Evolutionary conservation across 1,284 basidiomycete species (phyloP).

Genomic region (Cutaneotrichosporon sp.): DNA sequence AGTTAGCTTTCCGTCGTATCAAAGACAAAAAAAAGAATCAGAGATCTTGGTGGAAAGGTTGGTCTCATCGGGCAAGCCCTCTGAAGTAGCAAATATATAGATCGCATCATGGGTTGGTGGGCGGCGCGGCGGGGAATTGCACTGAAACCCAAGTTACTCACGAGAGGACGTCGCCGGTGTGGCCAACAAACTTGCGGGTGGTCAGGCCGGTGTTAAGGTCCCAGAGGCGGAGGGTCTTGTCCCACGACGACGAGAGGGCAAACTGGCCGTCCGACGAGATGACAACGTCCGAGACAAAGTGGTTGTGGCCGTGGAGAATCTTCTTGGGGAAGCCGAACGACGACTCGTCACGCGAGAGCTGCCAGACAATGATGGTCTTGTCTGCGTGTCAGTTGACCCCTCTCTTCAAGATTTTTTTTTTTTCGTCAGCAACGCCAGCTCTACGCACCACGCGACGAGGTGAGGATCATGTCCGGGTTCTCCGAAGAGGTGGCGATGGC

Average conservation of each 20-base stretch:
- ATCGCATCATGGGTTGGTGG: conserved; percentile 56
- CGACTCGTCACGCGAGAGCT: conserved; percentile 91
- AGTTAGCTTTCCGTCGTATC: conserved; percentile 7
- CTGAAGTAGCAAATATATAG: conserved; percentile 81
- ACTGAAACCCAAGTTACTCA: conserved; percentile 32
- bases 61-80: conserved; percentile 68
- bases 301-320: conserved; percentile 98
- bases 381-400: conserved; percentile 59
- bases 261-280: conserved; percentile 99
- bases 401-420: not conserved
- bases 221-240: conserved; percentile 99
- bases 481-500: conserved; percentile 95
- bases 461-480: conserved; percentile 95
- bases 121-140: not conserved
- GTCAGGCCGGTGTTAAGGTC: conserved; percentile 93
- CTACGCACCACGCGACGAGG: conserved; percentile 85
- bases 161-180: conserved; percentile 96
- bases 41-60: conserved; percentile 72
- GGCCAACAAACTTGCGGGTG: conserved; percentile 95
- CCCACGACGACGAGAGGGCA: conserved; percentile 98
- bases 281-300: conserved; percentile 99
- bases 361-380: conserved; percentile 99
- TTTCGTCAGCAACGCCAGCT: not conserved
- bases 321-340: conserved; percentile 91
- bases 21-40: conserved; percentile 54